Evolutionary conservation across 768 basidiomycete species (phyloP).

Genomic region (Tephrocybe rancida): DNA sequence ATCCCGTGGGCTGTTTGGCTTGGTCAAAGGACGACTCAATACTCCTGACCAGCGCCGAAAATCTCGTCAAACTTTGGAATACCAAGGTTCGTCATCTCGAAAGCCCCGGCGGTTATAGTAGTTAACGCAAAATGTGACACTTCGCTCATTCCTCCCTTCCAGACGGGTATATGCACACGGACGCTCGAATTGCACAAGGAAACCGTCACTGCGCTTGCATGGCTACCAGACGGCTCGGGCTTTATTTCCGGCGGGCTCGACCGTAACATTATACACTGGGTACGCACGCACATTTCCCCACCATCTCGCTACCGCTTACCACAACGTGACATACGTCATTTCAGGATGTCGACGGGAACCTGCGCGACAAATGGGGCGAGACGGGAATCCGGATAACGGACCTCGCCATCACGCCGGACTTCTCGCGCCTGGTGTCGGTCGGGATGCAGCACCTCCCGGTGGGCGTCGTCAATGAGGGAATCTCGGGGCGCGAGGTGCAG

Average conservation of each 20-base stretch:
- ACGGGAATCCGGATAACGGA: constrained; percentile 83
- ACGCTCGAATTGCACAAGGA: constrained; percentile 75
- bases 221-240: constrained; percentile 87
- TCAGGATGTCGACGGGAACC: constrained; percentile 76
- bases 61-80: constrained; percentile 88
- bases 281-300: constrained; percentile 33
- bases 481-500: constrained; percentile 17
- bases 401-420: constrained; percentile 85
- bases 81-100: constrained; percentile 59
- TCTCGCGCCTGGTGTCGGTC: constrained; percentile 80
- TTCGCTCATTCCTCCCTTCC: constrained; percentile 11
- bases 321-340: constrained; percentile 8
- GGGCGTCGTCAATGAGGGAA: constrained; percentile 21
- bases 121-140: neutral
- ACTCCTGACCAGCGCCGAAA: constrained; percentile 83
- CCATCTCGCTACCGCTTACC: neutral
- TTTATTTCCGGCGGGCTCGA: constrained; percentile 92
- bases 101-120: neutral
- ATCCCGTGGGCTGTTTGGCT: constrained; percentile 78
- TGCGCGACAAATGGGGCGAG: constrained; percentile 67
- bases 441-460: constrained; percentile 47
- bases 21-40: constrained; percentile 92
- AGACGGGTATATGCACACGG: constrained; percentile 78
- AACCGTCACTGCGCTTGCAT: constrained; percentile 82
- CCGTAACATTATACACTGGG: constrained; percentile 83